phyloP scores from a whole-genome alignment of 2,329 filamentous ascomycete species.

The Uncinocarpus reesii region DNA sequence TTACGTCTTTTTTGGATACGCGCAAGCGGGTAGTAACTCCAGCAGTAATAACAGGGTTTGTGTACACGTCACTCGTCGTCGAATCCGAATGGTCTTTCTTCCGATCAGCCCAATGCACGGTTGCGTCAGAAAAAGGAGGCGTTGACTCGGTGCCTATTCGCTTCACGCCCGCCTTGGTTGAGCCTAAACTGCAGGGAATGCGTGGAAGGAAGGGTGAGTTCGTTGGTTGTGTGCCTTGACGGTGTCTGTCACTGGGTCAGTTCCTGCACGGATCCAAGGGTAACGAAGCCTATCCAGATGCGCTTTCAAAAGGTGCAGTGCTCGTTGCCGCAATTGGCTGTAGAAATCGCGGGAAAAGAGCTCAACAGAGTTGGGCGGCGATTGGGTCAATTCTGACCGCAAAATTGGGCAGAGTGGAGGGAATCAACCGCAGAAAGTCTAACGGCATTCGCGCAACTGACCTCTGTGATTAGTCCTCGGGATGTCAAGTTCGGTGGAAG shows the following conservation, averaged over 20 bases:
- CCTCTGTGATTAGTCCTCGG: slow-evolving; percentile 4
- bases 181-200: slow-evolving; percentile 12
- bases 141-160: slow-evolving; percentile 9
- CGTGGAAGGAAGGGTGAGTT: slow-evolving; percentile 1
- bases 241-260: slow-evolving; percentile 7
- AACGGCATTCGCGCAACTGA: slow-evolving; percentile 3
- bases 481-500: not conserved
- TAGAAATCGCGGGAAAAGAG: not conserved
- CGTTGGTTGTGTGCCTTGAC: slow-evolving; percentile 10
- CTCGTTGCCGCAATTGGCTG: slow-evolving; percentile 6
- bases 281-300: slow-evolving; percentile 4
- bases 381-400: slow-evolving; percentile 14
- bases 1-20: slow-evolving; percentile 40
- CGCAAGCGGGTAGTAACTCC: slow-evolving; percentile 27
- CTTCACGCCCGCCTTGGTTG: slow-evolving; percentile 15
- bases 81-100: slow-evolving; percentile 12
- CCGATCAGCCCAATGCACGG: slow-evolving; percentile 16
- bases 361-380: slow-evolving; percentile 8
- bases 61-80: slow-evolving; percentile 36
- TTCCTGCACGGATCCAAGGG: slow-evolving; percentile 10
- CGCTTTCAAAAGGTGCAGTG: slow-evolving; percentile 2
- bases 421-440: slow-evolving; percentile 7
- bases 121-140: slow-evolving; percentile 9
- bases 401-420: slow-evolving; percentile 15
- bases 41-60: slow-evolving; percentile 26